Conservation (phyloP, 805 yeast species). For the Metschnikowia anglica region DNA sequence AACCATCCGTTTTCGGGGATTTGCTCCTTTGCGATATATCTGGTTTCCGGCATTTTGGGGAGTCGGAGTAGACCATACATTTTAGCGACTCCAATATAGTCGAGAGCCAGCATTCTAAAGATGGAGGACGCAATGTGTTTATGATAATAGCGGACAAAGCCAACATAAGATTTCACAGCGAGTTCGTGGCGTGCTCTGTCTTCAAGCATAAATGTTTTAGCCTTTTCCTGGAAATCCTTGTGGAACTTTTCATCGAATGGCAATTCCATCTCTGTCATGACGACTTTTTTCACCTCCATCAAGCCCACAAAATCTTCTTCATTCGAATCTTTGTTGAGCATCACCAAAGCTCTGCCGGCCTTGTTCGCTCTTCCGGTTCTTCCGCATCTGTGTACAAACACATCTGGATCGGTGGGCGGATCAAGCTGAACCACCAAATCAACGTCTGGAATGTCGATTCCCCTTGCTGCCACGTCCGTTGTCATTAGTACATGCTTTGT, state of each 20-base stretch:
- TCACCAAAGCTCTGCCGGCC: slow-evolving; percentile 73
- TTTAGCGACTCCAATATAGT: slow-evolving; percentile 68
- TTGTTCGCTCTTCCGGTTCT: slow-evolving; percentile 92
- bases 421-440: slow-evolving; percentile 92
- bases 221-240: slow-evolving; percentile 24
- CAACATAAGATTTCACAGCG: slow-evolving; percentile 78
- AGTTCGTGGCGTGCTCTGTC: slow-evolving; percentile 83
- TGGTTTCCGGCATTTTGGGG: slow-evolving; percentile 93
- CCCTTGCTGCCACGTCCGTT: slow-evolving; percentile 98
- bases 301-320: slow-evolving; percentile 83
- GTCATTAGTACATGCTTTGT: slow-evolving; percentile 70
- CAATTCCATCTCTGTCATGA: slow-evolving; percentile 41
- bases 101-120: slow-evolving; percentile 70
- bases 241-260: slow-evolving; percentile 28
- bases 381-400: slow-evolving; percentile 91
- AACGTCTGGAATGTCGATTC: slow-evolving; percentile 92
- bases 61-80: slow-evolving; percentile 78
- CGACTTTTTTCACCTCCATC: slow-evolving; percentile 65
- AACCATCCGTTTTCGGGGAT: slow-evolving; percentile 79
- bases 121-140: slow-evolving; percentile 89
- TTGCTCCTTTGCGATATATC: slow-evolving; percentile 43
- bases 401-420: slow-evolving; percentile 91
- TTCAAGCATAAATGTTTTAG: slow-evolving; percentile 55
- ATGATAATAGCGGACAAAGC: slow-evolving; percentile 77
- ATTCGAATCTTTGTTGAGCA: slow-evolving; percentile 65